Evolutionary conservation across 257 asterid genomes (phyloP), one percentile per base, ranked within the genome.

Genomic region (Gynochthodes officinalis): DNA sequence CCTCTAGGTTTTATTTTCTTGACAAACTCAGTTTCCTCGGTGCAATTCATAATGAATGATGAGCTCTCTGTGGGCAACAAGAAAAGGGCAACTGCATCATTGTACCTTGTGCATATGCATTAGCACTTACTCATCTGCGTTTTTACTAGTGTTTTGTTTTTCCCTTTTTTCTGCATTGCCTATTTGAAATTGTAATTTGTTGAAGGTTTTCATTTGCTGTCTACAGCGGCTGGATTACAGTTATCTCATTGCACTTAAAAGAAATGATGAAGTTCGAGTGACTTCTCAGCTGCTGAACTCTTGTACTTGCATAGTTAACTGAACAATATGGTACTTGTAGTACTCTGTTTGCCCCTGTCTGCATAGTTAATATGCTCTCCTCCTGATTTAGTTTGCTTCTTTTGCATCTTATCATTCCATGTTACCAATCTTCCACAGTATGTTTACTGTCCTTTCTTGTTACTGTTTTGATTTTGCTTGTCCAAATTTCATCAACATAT

Each of bases 271-370:
- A n/a, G 30, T 67, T 49, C 32, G 35, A 44, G 60, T 67, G 60
- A 43, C 61, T 48, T 49, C 13, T 30, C 72, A 48, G 30, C 61
- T 48, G 72, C 35, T 67, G 72, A 67, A 28, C 28, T 48, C 35
- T 30, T 32, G 21, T 16, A 13, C 44, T 67, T 18, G 37, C 30
- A 16, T 15, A 67, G 25, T 46, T 66, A 39, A 44, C 25, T 44
- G 54, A n/a, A 30, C 5, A 28, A 16, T 67, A 15, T 27, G 59
- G 28, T 42, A 23, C 46, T 40, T 64, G 48, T 52, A 12, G 53
- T 11, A 43, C 30, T 42, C 35, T 40, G 69, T 64, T 39, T 63
- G 23, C 18, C 50, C 49, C 58, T 52, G 35, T n/a, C 53, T 23
- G 21, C 53, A n/a, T 43, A 32, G 25, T 16, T 43, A 18, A 18